Evolutionary conservation across 2,329 filamentous ascomycete genomes (phyloP).

Genomic region (Penicillium palitans): DNA sequence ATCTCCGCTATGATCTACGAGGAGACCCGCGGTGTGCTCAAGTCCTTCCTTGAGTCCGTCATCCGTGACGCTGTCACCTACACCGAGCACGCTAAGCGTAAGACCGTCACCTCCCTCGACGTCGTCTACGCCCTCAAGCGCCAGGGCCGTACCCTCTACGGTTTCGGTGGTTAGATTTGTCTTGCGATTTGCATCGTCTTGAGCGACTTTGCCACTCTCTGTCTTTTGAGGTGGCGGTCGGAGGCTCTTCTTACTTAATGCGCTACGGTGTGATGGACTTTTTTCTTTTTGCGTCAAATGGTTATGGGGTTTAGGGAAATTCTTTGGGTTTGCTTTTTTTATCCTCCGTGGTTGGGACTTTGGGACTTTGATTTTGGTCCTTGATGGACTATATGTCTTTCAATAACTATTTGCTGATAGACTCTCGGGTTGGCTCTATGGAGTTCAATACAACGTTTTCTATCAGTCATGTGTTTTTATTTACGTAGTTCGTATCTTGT

Average conservation of each 20-base stretch:
- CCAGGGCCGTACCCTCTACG: constrained; percentile 74
- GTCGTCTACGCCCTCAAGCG: constrained; percentile 65
- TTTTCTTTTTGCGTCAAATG: neutral
- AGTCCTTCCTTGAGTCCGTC: constrained; percentile 80
- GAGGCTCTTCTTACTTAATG: constrained; percentile 14
- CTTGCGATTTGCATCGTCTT: neutral
- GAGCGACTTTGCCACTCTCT: neutral
- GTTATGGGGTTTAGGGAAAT: constrained; percentile 3
- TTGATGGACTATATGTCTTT: neutral
- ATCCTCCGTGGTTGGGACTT: constrained; percentile 9
- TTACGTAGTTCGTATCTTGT: neutral
- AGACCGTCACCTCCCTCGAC: constrained; percentile 58
- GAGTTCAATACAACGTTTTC: neutral
- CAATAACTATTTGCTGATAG: constrained; percentile 12
- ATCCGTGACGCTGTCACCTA: constrained; percentile 79
- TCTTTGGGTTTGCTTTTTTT: constrained; percentile 8
- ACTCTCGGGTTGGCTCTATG: neutral
- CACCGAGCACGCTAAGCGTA: constrained; percentile 79
- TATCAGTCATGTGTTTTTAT: neutral
- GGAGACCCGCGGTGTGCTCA: constrained; percentile 77
- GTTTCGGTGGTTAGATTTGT: constrained; percentile 75
- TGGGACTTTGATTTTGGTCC: neutral
- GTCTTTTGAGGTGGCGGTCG: neutral
- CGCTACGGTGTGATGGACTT: constrained; percentile 26
- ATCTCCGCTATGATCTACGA: constrained; percentile 95